Evolutionary conservation across 306 rosid species (phyloP).

Genomic region (Quercus dentata): DNA sequence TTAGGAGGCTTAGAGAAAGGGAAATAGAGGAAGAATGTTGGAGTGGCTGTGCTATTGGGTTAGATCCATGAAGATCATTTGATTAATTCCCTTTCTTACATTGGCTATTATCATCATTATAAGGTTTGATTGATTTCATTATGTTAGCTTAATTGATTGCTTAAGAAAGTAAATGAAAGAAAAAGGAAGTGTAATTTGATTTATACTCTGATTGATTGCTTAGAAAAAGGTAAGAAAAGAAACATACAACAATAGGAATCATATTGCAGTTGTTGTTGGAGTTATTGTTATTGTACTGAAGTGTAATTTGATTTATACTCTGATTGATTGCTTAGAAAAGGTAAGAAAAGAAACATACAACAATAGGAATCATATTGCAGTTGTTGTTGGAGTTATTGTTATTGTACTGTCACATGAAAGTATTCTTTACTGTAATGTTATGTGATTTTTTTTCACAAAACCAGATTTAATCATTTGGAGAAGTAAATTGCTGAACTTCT

Average conservation of each 20-base stretch:
- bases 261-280: not conserved
- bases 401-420: not conserved
- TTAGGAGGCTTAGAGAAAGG: not conserved
- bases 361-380: not conserved
- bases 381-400: not conserved
- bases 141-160: not conserved
- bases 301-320: not conserved
- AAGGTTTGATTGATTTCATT: not conserved
- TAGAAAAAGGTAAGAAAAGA: not conserved
- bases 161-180: not conserved
- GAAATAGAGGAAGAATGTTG: not conserved
- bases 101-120: not conserved
- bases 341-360: not conserved
- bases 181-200: not conserved
- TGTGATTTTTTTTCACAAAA: not conserved
- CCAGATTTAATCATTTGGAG: not conserved
- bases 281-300: not conserved
- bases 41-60: not conserved
- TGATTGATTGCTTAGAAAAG: not conserved
- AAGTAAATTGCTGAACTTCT: not conserved
- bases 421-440: not conserved
- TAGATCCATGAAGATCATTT: not conserved
- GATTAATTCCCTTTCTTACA: not conserved
- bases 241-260: not conserved
- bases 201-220: not conserved